phyloP scores from a whole-genome alignment of 352 stramenopile genomes.

The Globisporangium recalcitrans region DNA sequence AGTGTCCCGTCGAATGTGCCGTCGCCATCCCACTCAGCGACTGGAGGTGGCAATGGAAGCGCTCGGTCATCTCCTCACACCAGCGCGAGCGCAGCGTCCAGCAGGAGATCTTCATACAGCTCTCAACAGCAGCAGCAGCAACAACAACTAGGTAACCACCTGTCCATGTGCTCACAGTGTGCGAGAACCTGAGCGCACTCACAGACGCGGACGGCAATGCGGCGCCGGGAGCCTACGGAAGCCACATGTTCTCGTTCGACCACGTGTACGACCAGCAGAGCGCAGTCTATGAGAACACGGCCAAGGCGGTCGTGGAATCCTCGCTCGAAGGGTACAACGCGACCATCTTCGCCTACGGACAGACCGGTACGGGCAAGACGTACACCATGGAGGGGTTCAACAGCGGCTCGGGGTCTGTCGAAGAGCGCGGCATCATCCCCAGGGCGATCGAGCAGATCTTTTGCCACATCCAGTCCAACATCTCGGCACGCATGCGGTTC shows the following conservation, averaged over 20 bases:
- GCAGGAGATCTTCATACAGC: slow-evolving; percentile 24
- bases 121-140: slow-evolving; percentile 22
- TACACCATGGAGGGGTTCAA: slow-evolving; percentile 97
- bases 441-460: slow-evolving; percentile 96
- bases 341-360: slow-evolving; percentile 89
- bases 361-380: slow-evolving; percentile 91
- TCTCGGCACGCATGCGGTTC: slow-evolving; percentile 82
- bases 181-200: slow-evolving; percentile 71
- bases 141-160: slow-evolving; percentile 12
- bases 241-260: slow-evolving; percentile 92
- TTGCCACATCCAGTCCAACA: slow-evolving; percentile 85
- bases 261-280: slow-evolving; percentile 92
- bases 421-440: slow-evolving; percentile 96
- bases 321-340: slow-evolving; percentile 91
- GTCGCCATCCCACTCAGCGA: slow-evolving; percentile 26
- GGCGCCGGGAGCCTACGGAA: slow-evolving; percentile 62
- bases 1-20: slow-evolving; percentile 30
- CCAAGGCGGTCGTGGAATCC: slow-evolving; percentile 89
- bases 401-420: slow-evolving; percentile 73
- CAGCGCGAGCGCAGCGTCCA: slow-evolving; percentile 15
- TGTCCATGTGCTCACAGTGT: slow-evolving; percentile 86
- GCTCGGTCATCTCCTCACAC: slow-evolving; percentile 33
- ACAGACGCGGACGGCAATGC: slow-evolving; percentile 24
- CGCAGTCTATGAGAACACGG: slow-evolving; percentile 92
- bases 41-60: slow-evolving; percentile 22